Base-by-base conservation (phyloP, 2,329 filamentous ascomycete species). In the Trematosphaeria pertusa region DNA sequence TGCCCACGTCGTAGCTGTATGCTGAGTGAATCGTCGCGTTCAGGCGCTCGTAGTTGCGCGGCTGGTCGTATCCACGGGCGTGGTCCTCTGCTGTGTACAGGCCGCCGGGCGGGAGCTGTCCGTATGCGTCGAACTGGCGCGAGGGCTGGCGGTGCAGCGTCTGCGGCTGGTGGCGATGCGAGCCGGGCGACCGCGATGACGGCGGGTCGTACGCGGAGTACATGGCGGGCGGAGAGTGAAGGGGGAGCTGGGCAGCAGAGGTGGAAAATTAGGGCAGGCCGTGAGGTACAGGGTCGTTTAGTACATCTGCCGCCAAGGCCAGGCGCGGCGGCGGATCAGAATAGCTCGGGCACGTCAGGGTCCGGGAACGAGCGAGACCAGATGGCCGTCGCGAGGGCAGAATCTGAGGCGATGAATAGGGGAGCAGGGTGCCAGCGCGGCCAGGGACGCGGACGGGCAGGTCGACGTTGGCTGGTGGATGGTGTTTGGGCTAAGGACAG, bases 51-150 rank as follows among this genome's bases (percentile, higher is more conserved):
- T 78, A 68, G 78, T 76, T 70, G 81, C 84, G 72, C 78, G 78
- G 67, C 55, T 74, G 68, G 59, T 74, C 73, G 60, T 75, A 67
- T 64, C 65, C 60, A 37, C 79, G 73, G 63, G 80, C 78, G 57
- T 82, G 80, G 60, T 87, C 84, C 43, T 94, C 89, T 40, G 82
- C 79, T 12, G 80, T 78, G 72, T 93, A 96, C 41, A 92, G 78
- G 48, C 83, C 84, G 50, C 33, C 36, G 38, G 78, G 76, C 17
- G 85, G 81, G 66, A 90, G 81, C 46, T 85, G 84, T 50, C 81
- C 83, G 66, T 88, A 87, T 50, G 81, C 79, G 59, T 96, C 91
- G 69, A 92, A 89, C 59, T 88, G 88, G 61, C 90, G 84, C 60
- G 91, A 92, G 33, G 85, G 78, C 68, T 88, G 86, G 59, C 88